phyloP scores from a whole-genome alignment of 202 grass and related monocot species.

The Thinopyrum obtusiflorum region DNA sequence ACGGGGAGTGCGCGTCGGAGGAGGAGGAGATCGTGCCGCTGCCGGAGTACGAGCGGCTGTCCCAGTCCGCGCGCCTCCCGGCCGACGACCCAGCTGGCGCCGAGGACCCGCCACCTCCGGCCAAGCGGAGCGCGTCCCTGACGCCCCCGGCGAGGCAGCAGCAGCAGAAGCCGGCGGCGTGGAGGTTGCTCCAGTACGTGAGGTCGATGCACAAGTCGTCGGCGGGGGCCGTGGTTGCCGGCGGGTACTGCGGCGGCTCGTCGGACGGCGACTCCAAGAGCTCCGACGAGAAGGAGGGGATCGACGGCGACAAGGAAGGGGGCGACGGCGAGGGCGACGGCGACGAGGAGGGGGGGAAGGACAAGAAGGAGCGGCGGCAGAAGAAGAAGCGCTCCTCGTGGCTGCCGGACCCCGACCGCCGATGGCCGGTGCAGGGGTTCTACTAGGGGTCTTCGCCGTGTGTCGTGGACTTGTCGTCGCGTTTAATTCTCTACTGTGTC shows the following conservation, averaged over 20 bases:
- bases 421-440: conserved; percentile 90
- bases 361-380: conserved; percentile 32
- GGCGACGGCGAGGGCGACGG: neutral
- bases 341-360: conserved; percentile 2
- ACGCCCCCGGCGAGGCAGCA: neutral
- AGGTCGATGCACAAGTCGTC: conserved; percentile 34
- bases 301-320: too few species aligned
- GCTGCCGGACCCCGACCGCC: conserved; percentile 73
- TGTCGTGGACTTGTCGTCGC: neutral
- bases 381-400: conserved; percentile 74
- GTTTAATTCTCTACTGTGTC: neutral
- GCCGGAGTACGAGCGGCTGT: conserved; percentile 67
- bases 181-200: conserved; percentile 73
- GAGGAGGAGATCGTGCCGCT: conserved; percentile 52
- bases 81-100: neutral
- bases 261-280: conserved; percentile 48
- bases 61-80: conserved; percentile 49
- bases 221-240: neutral
- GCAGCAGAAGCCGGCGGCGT: conserved; percentile 58
- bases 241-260: conserved; percentile 5
- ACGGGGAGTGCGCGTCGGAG: conserved; percentile 30
- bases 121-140: neutral
- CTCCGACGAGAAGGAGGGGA: conserved; percentile 35
- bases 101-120: neutral
- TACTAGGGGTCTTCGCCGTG: conserved; percentile 22